A percentile compares a stretch with the other conserved stretches of the same genome.
Evolutionary conservation across 495 filamentous ascomycete genomes (phyloP).

Genomic region (Chaetomidium leptoderma): DNA sequence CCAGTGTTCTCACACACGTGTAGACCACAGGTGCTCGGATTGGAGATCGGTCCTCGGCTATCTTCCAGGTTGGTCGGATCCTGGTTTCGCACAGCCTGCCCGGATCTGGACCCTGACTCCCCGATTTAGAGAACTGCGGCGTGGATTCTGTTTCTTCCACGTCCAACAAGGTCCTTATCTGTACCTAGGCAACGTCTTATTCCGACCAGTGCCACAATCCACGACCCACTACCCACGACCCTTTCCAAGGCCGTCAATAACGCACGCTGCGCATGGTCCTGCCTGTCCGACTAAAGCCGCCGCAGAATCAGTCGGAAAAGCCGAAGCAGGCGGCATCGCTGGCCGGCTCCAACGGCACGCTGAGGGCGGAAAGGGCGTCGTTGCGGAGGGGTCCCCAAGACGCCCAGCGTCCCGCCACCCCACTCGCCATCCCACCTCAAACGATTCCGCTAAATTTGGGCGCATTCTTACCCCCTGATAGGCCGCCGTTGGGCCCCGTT

Average conservation of each 20-base stretch:
- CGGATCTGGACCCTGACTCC: not conserved
- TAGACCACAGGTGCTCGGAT: too few relatives aligned
- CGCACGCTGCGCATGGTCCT: too few relatives aligned
- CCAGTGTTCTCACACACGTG: too few relatives aligned
- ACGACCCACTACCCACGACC: too few relatives aligned
- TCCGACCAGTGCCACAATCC: too few relatives aligned
- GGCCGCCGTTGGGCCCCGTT: slow-evolving; percentile 1
- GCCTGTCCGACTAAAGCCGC: too few relatives aligned
- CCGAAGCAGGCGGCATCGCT: not conserved
- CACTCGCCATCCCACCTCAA: not conserved
- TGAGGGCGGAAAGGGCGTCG: not conserved
- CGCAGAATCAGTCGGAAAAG: too few relatives aligned
- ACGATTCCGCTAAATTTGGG: not conserved
- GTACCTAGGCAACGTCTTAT: not conserved
- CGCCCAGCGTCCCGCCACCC: not conserved
- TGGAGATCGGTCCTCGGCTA: not conserved
- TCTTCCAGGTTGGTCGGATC: not conserved
- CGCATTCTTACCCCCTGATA: not conserved
- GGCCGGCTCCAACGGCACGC: not conserved
- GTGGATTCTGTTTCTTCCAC: not conserved
- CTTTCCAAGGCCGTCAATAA: too few relatives aligned
- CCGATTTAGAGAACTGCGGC: not conserved
- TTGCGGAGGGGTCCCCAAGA: not conserved
- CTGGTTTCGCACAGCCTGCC: not conserved
- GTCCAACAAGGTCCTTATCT: too few relatives aligned